Conservation (phyloP, 78 protist species). For the Acrasis kona region DNA sequence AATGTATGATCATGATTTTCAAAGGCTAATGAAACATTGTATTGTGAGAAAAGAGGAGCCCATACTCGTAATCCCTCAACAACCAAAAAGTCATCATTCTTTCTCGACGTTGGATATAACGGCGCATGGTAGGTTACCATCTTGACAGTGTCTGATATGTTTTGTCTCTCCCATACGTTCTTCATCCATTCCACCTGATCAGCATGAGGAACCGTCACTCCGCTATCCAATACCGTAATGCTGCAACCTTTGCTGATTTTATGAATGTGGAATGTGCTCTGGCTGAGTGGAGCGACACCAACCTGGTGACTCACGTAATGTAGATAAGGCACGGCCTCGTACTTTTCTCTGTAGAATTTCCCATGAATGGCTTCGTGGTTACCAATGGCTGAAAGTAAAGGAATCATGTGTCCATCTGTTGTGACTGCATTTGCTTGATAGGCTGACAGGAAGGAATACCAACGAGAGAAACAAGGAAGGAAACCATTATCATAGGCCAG, state of each 20-base stretch:
- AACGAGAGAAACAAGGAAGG: background rate
- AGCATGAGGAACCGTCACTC: background rate
- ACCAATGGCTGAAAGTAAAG: background rate
- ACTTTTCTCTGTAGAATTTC: background rate
- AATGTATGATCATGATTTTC: background rate
- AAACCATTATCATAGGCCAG: background rate
- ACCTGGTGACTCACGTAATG: background rate
- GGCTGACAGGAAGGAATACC: background rate
- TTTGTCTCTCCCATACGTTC: background rate
- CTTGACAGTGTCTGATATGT: background rate
- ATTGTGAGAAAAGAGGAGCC: background rate
- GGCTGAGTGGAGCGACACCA: too few species aligned
- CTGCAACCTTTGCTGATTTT: too few species aligned
- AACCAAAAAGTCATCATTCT: background rate
- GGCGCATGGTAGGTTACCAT: background rate
- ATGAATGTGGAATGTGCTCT: too few species aligned
- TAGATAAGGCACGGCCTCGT: background rate
- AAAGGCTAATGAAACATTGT: background rate
- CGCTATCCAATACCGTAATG: conserved; percentile 1
- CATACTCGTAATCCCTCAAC: background rate
- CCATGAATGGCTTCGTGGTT: background rate
- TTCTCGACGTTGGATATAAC: background rate
- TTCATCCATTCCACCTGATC: background rate
- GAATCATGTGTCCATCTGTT: background rate
- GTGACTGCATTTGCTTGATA: background rate